These are phyloP conservation scores for Leccinum truebloodii DNA, from an alignment of 768 basidiomycete species.

Conservation along the genomic window DNA sequence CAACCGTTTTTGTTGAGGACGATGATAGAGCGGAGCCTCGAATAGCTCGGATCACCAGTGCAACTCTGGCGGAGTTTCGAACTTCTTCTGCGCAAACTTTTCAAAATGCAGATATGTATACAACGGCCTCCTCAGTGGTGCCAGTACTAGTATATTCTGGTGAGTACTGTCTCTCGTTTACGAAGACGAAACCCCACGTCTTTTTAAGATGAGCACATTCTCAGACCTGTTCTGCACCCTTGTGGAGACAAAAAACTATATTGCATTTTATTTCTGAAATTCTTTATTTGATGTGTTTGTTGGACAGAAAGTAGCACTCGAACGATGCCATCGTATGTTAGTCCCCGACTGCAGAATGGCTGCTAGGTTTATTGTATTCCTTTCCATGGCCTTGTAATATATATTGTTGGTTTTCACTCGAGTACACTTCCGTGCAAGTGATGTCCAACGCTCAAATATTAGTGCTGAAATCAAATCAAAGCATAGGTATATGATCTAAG, in stretches of 20 bases:
- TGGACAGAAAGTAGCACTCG: conserved; percentile 4
- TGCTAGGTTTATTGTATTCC: not conserved
- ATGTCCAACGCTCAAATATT: not conserved
- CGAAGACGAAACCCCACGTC: not conserved
- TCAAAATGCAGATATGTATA: not conserved
- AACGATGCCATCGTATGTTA: not conserved
- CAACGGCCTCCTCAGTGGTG: not conserved
- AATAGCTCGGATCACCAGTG: no score
- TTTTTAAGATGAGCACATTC: conserved; percentile 23
- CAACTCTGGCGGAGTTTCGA: no score
- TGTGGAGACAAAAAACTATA: conserved; percentile 26
- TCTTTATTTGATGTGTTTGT: not conserved
- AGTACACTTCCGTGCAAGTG: not conserved
- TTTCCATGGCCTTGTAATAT: not conserved
- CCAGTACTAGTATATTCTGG: not conserved
- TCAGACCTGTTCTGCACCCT: conserved; percentile 34
- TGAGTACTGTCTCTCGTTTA: conserved; percentile 10
- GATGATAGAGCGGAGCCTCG: no score
- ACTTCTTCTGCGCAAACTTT: no score
- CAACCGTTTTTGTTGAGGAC: no score
- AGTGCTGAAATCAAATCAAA: not conserved
- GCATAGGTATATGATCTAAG: conserved; percentile 24
- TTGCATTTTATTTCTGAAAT: conserved; percentile 28
- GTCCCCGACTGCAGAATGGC: not conserved
- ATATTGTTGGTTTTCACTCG: not conserved